phyloP scores from a whole-genome alignment of 2,329 filamentous ascomycete genomes.

The Nectriaceae sp. region DNA sequence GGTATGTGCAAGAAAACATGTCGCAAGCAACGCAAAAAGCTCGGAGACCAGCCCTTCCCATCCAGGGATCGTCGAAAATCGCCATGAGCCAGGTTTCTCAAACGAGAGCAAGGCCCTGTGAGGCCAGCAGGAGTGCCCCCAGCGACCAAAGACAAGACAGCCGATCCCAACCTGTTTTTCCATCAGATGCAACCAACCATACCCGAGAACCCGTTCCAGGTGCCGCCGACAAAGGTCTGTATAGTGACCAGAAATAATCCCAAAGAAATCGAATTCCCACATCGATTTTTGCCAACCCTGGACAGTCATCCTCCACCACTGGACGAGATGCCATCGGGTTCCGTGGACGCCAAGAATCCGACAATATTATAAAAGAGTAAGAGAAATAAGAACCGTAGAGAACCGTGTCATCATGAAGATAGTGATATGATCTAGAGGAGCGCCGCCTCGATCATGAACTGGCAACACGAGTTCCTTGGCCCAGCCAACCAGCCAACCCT shows the following conservation, averaged over 20 bases:
- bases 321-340: conserved; percentile 17
- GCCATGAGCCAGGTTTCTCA: background rate
- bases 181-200: background rate
- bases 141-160: background rate
- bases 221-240: conserved; percentile 9
- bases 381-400: conserved; percentile 14
- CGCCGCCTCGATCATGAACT: conserved; percentile 33
- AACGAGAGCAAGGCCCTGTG: background rate
- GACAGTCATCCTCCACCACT: conserved; percentile 14
- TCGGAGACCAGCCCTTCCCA: background rate
- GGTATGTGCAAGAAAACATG: conserved; percentile 30
- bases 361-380: conserved; percentile 13
- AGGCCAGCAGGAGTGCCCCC: background rate
- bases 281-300: conserved; percentile 15
- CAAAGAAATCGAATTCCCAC: conserved; percentile 6
- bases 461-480: conserved; percentile 35
- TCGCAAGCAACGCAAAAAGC: conserved; percentile 27
- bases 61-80: background rate
- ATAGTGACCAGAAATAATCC: conserved; percentile 2
- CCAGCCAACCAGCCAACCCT: conserved; percentile 32
- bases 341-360: conserved; percentile 27
- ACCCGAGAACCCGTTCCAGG: background rate
- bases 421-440: conserved; percentile 29
- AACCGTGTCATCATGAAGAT: conserved; percentile 37
- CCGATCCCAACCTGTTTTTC: conserved; percentile 1